phyloP scores from a whole-genome alignment of 148 eudicot species.

The Pouteria glomerata region DNA sequence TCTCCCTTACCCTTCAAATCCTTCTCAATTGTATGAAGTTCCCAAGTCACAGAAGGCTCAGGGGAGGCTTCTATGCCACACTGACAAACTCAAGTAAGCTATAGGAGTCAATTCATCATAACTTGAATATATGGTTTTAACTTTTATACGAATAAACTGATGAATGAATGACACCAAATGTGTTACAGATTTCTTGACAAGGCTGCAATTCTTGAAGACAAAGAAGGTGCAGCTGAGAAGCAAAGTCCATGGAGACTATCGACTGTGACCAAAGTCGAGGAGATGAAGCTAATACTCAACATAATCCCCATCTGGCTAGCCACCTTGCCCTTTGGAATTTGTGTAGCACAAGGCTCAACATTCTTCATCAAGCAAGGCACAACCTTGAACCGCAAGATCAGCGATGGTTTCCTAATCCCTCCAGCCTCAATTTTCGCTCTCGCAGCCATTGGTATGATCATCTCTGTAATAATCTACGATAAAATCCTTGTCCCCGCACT shows the following conservation, averaged over 20 bases:
- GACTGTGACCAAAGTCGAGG: conserved; percentile 63
- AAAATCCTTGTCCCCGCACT: conserved; percentile 46
- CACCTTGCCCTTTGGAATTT: conserved; percentile 47
- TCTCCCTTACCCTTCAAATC: conserved; percentile 37
- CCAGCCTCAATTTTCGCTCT: conserved; percentile 54
- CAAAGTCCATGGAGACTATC: conserved; percentile 56
- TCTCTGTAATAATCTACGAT: conserved; percentile 49
- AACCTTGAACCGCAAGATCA: conserved; percentile 36
- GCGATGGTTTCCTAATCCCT: conserved; percentile 37
- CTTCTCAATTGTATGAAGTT: conserved; percentile 35
- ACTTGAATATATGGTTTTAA: not conserved
- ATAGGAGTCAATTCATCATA: not conserved
- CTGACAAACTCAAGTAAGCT: conserved; percentile 49
- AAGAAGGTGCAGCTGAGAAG: conserved; percentile 17
- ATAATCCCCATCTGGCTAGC: conserved; percentile 76
- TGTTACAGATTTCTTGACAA: conserved; percentile 61
- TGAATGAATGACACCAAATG: not conserved
- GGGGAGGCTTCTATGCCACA: conserved; percentile 46
- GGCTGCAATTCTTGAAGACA: conserved; percentile 50
- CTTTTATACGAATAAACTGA: not conserved
- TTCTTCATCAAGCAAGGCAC: conserved; percentile 71
- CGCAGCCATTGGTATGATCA: conserved; percentile 55
- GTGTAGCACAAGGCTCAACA: conserved; percentile 55
- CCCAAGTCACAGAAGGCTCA: conserved; percentile 18
- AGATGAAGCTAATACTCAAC: conserved; percentile 53